Evolutionary conservation across 2,329 filamentous ascomycete species (phyloP).

Genomic region (Zarea fungicola): DNA sequence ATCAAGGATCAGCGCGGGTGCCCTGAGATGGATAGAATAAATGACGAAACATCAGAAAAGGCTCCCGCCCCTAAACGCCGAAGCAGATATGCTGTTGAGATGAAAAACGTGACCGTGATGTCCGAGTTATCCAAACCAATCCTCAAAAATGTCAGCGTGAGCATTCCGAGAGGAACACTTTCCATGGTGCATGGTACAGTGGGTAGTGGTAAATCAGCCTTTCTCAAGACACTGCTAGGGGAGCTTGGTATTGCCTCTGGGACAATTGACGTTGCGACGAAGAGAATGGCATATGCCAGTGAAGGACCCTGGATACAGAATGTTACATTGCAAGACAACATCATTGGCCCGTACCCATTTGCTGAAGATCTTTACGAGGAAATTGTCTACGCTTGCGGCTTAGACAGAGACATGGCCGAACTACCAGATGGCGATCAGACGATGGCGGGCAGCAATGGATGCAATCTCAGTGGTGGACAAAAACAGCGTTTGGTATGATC

Average conservation of each 20-base stretch:
- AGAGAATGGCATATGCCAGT: background rate
- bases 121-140: background rate
- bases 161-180: background rate
- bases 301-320: background rate
- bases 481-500: slow-evolving; percentile 8
- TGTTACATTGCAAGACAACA: background rate
- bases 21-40: background rate
- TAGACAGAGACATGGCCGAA: background rate
- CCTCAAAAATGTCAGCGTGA: background rate
- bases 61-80: background rate
- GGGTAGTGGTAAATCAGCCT: background rate
- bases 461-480: slow-evolving; percentile 7
- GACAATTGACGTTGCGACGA: background rate
- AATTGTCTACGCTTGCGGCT: background rate
- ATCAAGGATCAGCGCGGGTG: background rate
- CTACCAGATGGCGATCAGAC: slow-evolving; percentile 1
- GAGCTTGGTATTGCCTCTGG: background rate
- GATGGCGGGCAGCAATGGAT: background rate
- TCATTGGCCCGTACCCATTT: background rate
- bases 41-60: background rate
- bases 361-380: background rate
- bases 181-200: background rate
- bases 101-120: background rate
- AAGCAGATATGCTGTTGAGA: background rate
- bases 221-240: background rate